phyloP scores from a whole-genome alignment of 2,329 filamentous ascomycete genomes.

The Ramichloridium luteum region DNA sequence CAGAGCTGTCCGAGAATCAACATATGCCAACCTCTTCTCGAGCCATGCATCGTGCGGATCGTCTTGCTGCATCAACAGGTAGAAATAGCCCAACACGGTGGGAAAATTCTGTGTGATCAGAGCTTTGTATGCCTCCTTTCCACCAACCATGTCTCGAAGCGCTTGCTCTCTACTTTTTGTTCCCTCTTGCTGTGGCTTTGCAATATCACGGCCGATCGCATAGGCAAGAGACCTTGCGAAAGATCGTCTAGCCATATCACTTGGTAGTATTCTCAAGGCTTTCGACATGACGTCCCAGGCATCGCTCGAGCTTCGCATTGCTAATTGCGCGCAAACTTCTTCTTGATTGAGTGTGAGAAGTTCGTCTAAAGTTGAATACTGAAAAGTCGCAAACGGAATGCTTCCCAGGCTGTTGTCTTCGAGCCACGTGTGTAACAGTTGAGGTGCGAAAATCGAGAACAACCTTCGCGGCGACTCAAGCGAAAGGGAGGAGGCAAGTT shows the following conservation, averaged over 20 bases:
- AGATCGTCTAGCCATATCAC: constrained; percentile 49
- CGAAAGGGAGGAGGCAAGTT: constrained; percentile 52
- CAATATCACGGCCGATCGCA: constrained; percentile 64
- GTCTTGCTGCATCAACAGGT: constrained; percentile 59
- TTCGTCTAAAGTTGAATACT: constrained; percentile 55
- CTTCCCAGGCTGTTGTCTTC: constrained; percentile 47
- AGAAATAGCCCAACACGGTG: constrained; percentile 62
- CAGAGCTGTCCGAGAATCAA: constrained; percentile 52
- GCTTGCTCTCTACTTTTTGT: constrained; percentile 28
- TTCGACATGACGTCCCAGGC: constrained; percentile 49
- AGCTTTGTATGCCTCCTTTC: constrained; percentile 46
- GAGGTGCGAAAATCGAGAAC: constrained; percentile 74
- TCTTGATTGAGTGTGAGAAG: constrained; percentile 59
- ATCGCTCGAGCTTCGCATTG: constrained; percentile 65
- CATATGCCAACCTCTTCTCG: constrained; percentile 32
- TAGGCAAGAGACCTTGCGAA: constrained; percentile 78
- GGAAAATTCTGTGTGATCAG: constrained; percentile 59
- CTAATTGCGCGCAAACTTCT: constrained; percentile 66
- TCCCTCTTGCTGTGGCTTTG: constrained; percentile 12
- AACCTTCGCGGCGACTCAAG: constrained; percentile 57
- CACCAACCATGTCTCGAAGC: constrained; percentile 57
- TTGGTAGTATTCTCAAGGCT: constrained; percentile 41
- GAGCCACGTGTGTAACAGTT: constrained; percentile 86
- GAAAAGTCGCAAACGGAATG: constrained; percentile 79
- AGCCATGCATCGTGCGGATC: constrained; percentile 55